Evolutionary conservation across 169 alveolate species (phyloP).

Genomic region (Plasmodium gaboni): DNA sequence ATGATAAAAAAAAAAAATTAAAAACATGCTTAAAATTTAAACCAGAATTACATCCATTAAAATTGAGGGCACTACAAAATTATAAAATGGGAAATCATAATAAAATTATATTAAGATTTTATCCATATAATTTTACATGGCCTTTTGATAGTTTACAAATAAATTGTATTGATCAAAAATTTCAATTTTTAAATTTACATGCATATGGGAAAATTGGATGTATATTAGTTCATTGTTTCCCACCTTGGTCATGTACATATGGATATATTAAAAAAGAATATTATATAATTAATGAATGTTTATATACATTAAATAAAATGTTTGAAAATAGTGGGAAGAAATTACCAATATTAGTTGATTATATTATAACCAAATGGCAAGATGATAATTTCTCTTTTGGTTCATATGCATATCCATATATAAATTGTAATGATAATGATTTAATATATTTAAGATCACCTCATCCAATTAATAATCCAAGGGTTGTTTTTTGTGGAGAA

Average conservation of each 20-base stretch:
- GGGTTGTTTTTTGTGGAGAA: constrained; percentile 85
- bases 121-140: constrained; percentile 81
- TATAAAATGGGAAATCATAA: constrained; percentile 87
- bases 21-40: constrained; percentile 51
- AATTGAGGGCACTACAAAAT: constrained; percentile 77
- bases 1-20: constrained; percentile 22
- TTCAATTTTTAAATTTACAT: constrained; percentile 84
- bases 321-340: constrained; percentile 73
- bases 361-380: constrained; percentile 83
- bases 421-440: constrained; percentile 83
- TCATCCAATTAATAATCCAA: constrained; percentile 81
- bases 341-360: constrained; percentile 82
- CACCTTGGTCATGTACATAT: constrained; percentile 83
- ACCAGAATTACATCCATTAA: constrained; percentile 80
- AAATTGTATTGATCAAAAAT: constrained; percentile 83
- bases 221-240: constrained; percentile 85
- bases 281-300: constrained; percentile 80
- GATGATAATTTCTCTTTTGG: constrained; percentile 83
- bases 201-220: constrained; percentile 85
- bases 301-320: constrained; percentile 77
- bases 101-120: constrained; percentile 83
- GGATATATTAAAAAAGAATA: constrained; percentile 72
- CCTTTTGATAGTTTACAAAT: constrained; percentile 80
- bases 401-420: constrained; percentile 83
- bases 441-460: constrained; percentile 84